These are phyloP conservation scores for Arabidopsis thaliana DNA, from an alignment of 345 rosid genomes.

Conservation along the genomic window TAIR10.1 NC_003075.7:17696001-17696500, in stretches of 20 bases:
- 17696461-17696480: conserved; percentile 52
- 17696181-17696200: conserved; percentile 51
- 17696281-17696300: conserved; percentile 72
- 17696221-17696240: conserved; percentile 82
- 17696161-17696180: conserved; percentile 21
- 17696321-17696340: conserved; percentile 92
- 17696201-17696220: conserved; percentile 71
- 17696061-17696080: conserved; percentile 21
- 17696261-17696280: conserved; percentile 68
- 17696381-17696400: conserved; percentile 92
- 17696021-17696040: conserved; percentile 72
- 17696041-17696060: conserved; percentile 56
- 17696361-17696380: conserved; percentile 75
- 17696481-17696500: conserved; percentile 90
- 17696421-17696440: conserved; percentile 4
- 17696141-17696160: background rate
- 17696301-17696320: conserved; percentile 77
- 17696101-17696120: conserved; percentile 7
- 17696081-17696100: conserved; percentile 11
- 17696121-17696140: conserved; percentile 3
- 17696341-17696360: conserved; percentile 77
- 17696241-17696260: conserved; percentile 75
- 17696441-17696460: background rate
- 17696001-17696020: conserved; percentile 67
- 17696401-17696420: background rate